Evolutionary conservation across 2,329 filamentous ascomycete genomes (phyloP).

Genomic region (Claviceps paspali): DNA sequence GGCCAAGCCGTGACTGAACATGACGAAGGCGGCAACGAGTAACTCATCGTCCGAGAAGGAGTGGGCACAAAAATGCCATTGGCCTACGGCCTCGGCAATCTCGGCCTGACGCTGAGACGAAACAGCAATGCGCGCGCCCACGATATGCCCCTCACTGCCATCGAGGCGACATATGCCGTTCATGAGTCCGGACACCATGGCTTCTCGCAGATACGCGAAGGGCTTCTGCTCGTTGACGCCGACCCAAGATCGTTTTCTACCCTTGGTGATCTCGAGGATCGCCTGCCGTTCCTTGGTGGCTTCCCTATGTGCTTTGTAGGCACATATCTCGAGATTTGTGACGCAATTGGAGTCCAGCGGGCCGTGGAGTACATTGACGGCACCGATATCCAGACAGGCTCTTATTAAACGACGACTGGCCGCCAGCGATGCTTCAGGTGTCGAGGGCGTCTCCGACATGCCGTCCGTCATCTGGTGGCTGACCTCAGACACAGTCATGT

Average conservation of each 20-base stretch:
- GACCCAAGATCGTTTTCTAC: slow-evolving; percentile 82
- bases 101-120: slow-evolving; percentile 46
- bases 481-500: slow-evolving; percentile 12
- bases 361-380: slow-evolving; percentile 69
- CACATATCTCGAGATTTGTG: slow-evolving; percentile 64
- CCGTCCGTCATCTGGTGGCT: slow-evolving; percentile 22
- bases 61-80: slow-evolving; percentile 83
- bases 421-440: slow-evolving; percentile 13
- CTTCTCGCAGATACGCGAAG: slow-evolving; percentile 78
- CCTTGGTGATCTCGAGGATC: slow-evolving; percentile 55
- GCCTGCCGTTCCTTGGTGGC: slow-evolving; percentile 58
- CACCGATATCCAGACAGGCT: slow-evolving; percentile 71
- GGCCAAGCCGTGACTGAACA: slow-evolving; percentile 76
- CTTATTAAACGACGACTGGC: slow-evolving; percentile 34
- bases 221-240: slow-evolving; percentile 73
- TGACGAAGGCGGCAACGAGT: slow-evolving; percentile 67
- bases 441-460: slow-evolving; percentile 21
- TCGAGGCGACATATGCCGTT: slow-evolving; percentile 66
- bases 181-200: slow-evolving; percentile 88
- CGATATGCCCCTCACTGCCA: slow-evolving; percentile 46
- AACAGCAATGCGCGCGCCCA: slow-evolving; percentile 52
- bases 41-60: slow-evolving; percentile 83
- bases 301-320: slow-evolving; percentile 68
- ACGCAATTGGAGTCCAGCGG: slow-evolving; percentile 62
- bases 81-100: slow-evolving; percentile 55